A percentile compares a stretch with the other conserved stretches of the same genome.
These are phyloP conservation scores for Botryotinia globosa DNA, from an alignment of 2,329 filamentous ascomycete genomes.

Conservation along the genomic window DNA sequence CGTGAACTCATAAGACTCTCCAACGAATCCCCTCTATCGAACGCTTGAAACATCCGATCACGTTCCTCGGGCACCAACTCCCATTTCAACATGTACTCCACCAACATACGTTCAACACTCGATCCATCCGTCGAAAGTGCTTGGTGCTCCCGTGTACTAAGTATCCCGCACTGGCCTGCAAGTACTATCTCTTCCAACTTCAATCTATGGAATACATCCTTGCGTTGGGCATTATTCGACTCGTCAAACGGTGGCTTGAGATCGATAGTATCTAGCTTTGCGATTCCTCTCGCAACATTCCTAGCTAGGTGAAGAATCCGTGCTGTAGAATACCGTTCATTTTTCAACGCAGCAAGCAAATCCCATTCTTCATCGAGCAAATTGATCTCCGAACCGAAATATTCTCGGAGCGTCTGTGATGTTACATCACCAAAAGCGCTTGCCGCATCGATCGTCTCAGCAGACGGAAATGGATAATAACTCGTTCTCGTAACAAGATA, in stretches of 20 bases:
- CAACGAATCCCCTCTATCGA: neutral
- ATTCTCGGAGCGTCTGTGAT: neutral
- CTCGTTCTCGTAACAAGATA: neutral
- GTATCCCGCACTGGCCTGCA: neutral
- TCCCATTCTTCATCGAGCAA: neutral
- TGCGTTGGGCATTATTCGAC: neutral
- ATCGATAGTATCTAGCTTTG: neutral
- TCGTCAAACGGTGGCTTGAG: neutral
- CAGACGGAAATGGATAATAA: neutral
- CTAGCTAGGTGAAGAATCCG: neutral
- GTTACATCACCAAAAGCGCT: neutral
- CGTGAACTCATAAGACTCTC: neutral
- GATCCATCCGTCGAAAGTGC: neutral
- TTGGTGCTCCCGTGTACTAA: neutral
- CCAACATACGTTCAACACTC: neutral
- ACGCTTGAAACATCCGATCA: neutral
- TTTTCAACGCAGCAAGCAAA: neutral
- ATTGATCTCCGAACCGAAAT: neutral
- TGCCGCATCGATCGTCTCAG: neutral
- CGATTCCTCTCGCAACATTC: neutral
- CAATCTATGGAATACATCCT: neutral
- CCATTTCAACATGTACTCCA: neutral
- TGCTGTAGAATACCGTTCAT: neutral
- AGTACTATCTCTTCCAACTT: neutral
- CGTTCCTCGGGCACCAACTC: neutral